Evolutionary conservation across 2,329 filamentous ascomycete species (phyloP).

Genomic region (Colletotrichum magnum): DNA sequence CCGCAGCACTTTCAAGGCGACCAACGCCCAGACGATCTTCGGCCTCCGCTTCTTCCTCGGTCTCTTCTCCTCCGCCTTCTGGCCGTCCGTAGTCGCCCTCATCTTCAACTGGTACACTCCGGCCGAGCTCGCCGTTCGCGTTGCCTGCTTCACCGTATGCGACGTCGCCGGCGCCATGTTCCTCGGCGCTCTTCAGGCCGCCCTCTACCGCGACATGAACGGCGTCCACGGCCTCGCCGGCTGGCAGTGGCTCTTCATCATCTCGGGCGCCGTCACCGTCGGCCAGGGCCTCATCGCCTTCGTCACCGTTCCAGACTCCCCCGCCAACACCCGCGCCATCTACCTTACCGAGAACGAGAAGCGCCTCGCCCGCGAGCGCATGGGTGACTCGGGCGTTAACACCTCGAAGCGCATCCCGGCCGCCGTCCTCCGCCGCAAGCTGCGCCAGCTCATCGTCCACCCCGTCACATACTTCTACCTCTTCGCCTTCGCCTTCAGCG

Average conservation of each 20-base stretch:
- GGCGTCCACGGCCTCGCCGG: constrained; percentile 55
- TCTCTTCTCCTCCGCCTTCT: constrained; percentile 50
- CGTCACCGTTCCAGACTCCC: constrained; percentile 54
- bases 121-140: constrained; percentile 54
- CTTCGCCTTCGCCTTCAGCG: constrained; percentile 47
- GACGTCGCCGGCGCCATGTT: constrained; percentile 61
- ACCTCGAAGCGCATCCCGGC: constrained; percentile 47
- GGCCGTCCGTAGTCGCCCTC: constrained; percentile 53
- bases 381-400: constrained; percentile 48
- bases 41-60: constrained; percentile 54
- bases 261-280: constrained; percentile 60
- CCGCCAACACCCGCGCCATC: constrained; percentile 48
- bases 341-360: constrained; percentile 49
- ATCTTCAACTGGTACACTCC: constrained; percentile 65
- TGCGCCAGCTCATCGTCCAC: constrained; percentile 47
- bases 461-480: constrained; percentile 51
- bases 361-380: constrained; percentile 45
- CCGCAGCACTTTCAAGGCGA: constrained; percentile 45
- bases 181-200: constrained; percentile 59
- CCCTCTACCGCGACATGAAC: constrained; percentile 57
- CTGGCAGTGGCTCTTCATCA: constrained; percentile 64
- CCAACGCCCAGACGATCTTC: constrained; percentile 50
- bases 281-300: constrained; percentile 56
- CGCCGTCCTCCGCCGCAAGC: constrained; percentile 44
- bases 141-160: constrained; percentile 60